Percentiles rank a stretch among this genome's conserved stretches.
phyloP scores from a whole-genome alignment of 176 grass and related monocot species.

The Luzula sylvatica region DNA sequence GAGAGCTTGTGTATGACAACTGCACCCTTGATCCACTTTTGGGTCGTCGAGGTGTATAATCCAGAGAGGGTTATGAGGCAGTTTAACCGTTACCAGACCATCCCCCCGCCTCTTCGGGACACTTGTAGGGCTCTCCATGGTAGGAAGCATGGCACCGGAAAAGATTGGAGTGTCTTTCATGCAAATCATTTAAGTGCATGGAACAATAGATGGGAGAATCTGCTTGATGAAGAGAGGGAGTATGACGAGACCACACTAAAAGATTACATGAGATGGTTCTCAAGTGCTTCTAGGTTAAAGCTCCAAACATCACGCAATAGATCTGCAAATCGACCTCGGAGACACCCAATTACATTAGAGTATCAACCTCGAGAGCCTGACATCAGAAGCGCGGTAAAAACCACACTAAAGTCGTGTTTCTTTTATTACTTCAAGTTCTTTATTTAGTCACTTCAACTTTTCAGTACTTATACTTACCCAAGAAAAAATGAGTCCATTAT shows the following conservation, averaged over 20 bases:
- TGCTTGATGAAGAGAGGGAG: slow-evolving; percentile 38
- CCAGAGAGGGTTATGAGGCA: too few relatives aligned
- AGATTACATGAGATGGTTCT: slow-evolving; percentile 49
- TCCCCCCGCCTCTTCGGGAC: too few relatives aligned
- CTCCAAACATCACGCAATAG: slow-evolving; percentile 17
- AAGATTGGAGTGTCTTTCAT: slow-evolving; percentile 40
- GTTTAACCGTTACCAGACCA: too few relatives aligned
- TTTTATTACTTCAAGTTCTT: too few relatives aligned
- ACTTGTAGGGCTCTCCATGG: slow-evolving; percentile 42
- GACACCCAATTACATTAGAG: not conserved
- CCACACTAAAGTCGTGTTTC: too few relatives aligned
- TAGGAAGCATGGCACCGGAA: slow-evolving; percentile 42
- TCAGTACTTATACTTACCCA: too few relatives aligned
- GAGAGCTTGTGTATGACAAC: slow-evolving; percentile 52
- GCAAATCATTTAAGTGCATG: slow-evolving; percentile 47
- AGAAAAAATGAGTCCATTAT: too few relatives aligned
- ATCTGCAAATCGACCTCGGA: too few relatives aligned
- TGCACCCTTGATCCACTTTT: too few relatives aligned
- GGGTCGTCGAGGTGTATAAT: too few relatives aligned
- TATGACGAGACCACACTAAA: slow-evolving; percentile 56
- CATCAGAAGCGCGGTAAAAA: slow-evolving; percentile 4
- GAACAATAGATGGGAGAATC: slow-evolving; percentile 38
- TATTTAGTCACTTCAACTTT: too few relatives aligned
- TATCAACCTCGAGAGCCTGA: too few relatives aligned
- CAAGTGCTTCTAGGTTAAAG: slow-evolving; percentile 25